Evolutionary conservation across 2,329 filamentous ascomycete genomes (phyloP), one percentile per base, ranked within the genome.

Genomic region (Capronia epimyces): DNA sequence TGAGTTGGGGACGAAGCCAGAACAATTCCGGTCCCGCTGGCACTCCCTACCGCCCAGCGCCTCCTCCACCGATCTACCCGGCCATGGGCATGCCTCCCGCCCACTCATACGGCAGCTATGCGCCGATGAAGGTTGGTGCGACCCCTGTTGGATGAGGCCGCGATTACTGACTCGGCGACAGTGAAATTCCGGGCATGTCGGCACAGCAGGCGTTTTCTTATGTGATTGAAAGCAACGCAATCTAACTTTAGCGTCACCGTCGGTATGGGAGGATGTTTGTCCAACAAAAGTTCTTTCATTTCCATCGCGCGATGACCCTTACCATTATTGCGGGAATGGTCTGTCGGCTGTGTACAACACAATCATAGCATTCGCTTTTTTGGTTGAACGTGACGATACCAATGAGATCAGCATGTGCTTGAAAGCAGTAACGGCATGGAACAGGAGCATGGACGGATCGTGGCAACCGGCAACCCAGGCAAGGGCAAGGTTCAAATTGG

Each of bases 21-120:
- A 98, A 97, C 82, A 98, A 98, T 79, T 97, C 91, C 56, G 93
- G 93, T 51, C 84, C 84, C 47, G 93, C 95, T 54, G 93, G 93
- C 60, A 97, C 93, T 62, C 93, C 93, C 52, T 97, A 98, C 75
- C 87, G 93, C 59, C 93, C 93, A 57, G 93, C 93, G 44, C 93
- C 93, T 55, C 84, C 84, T 37, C 84, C 84, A 62, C 84, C 84
- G 31, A 83, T 86, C 65, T 87, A 83, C 69, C 82, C 82, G 49
- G 77, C 78, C 57, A 84, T 84, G 80, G 81, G 80, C 60, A 83
- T 84, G 76, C 78, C 80, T 57, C 80, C 80, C 20, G 71, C 76
- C 61, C 76, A 83, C 67, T 78, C 78, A 52, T 83, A 82, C 65
- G 77, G 76, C 65, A 81, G 80, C 65, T 84, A 81, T 71, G 79